A percentile compares a stretch with the other conserved stretches of the same genome.
These are phyloP conservation scores for Gossypioides kirkii DNA, from an alignment of 345 rosid genomes.

Conservation along the genomic window DNA sequence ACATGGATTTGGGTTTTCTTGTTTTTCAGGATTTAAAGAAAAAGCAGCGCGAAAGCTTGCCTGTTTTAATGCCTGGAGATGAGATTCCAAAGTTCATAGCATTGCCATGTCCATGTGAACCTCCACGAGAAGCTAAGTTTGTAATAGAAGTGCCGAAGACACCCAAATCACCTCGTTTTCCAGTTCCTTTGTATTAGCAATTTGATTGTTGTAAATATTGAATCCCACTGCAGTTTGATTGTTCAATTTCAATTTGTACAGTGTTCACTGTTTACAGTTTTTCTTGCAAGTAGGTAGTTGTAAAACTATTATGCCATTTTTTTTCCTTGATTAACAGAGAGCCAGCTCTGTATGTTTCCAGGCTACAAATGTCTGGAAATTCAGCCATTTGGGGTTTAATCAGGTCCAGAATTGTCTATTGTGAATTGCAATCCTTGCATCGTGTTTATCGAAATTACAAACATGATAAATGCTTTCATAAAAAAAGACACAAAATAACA, in stretches of 20 bases:
- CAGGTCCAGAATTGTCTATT: too few species aligned
- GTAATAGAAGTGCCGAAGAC: slow-evolving; percentile 38
- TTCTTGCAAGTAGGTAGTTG: background rate
- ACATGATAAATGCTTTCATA: too few species aligned
- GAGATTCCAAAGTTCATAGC: slow-evolving; percentile 80
- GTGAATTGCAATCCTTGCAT: background rate
- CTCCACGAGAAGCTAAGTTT: slow-evolving; percentile 42
- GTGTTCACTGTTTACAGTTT: background rate
- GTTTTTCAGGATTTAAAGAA: slow-evolving; percentile 44
- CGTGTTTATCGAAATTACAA: background rate
- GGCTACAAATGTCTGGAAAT: too few species aligned
- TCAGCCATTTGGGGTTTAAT: too few species aligned
- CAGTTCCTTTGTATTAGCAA: slow-evolving; percentile 63
- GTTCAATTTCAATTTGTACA: background rate
- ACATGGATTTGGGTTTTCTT: background rate
- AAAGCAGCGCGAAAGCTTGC: slow-evolving; percentile 47
- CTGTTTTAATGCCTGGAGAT: slow-evolving; percentile 95
- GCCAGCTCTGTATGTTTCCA: too few species aligned
- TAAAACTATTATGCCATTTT: background rate
- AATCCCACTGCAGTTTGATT: background rate
- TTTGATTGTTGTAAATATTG: slow-evolving; percentile 20
- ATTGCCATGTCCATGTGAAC: slow-evolving; percentile 84
- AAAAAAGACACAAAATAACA: too few species aligned
- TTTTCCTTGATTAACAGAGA: background rate
- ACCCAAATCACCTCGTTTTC: slow-evolving; percentile 51